phyloP scores from a whole-genome alignment of 306 rosid genomes.

The Adenanthera pavonina region DNA sequence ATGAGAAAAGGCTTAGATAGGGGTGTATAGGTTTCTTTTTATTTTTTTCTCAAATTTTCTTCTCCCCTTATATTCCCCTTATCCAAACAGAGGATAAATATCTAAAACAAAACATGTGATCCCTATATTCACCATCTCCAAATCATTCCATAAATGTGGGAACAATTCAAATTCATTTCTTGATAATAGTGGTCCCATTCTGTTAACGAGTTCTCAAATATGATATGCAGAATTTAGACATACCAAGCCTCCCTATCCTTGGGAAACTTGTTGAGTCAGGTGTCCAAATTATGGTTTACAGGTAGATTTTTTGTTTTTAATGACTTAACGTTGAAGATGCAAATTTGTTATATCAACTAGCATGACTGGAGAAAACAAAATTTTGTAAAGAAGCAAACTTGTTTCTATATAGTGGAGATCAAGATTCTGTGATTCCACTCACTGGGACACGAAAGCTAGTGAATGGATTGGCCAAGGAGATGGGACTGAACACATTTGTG shows the following conservation, averaged over 20 bases:
- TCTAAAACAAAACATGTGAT: too few relatives aligned
- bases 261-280: slow-evolving; percentile 51
- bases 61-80: too few relatives aligned
- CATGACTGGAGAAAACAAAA: neutral
- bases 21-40: too few relatives aligned
- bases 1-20: too few relatives aligned
- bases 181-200: neutral
- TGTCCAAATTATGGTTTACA: slow-evolving; percentile 49
- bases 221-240: slow-evolving; percentile 41
- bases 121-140: too few relatives aligned
- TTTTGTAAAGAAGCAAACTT: neutral
- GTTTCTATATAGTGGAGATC: slow-evolving; percentile 48
- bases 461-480: slow-evolving; percentile 45
- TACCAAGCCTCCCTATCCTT: slow-evolving; percentile 46
- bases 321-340: neutral
- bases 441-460: slow-evolving; percentile 47
- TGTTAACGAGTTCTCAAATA: slow-evolving; percentile 43
- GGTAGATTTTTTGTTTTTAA: slow-evolving; percentile 19
- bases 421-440: slow-evolving; percentile 54
- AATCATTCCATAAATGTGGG: too few relatives aligned
- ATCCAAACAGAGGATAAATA: too few relatives aligned
- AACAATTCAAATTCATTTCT: too few relatives aligned
- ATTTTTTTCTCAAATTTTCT: too few relatives aligned
- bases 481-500: slow-evolving; percentile 45
- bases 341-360: neutral